Evolutionary conservation across 176 grass and related monocot genomes (phyloP), one percentile per base, ranked within the genome.

Genomic region (Zoysia japonica): DNA sequence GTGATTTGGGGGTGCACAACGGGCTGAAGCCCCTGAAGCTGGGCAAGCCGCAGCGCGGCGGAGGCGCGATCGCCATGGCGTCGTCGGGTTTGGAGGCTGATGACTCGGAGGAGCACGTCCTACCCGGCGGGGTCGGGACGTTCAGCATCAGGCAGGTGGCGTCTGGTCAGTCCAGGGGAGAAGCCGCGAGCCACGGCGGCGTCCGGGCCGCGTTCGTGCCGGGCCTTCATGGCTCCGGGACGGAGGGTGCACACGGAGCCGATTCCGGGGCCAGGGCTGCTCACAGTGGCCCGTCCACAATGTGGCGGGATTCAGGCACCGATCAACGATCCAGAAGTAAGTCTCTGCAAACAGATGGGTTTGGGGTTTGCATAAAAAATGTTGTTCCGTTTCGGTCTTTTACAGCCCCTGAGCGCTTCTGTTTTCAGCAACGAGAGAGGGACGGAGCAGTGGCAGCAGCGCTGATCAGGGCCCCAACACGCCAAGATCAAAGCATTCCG

Each of bases 401-500:
- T 74, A 57, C 62, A 49, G 71, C 17, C 10, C 2, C 52, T 79
- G 55, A 65, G 9, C 72, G 15, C 28, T 44, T 46, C 17, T 1
- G 36, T 65, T 54, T 61, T 61, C 88, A 84, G 86, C 65, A 3
- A 51, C 86, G 65, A 85, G 88, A 78, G 95, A 94, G 74, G 95
- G 87, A 42, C 90, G 89, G 41, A 91, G 92, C 76, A 92, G 87
- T 57, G 83, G 77, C 67, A 90, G 89, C 40, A 93, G 92, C 6
- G 85, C 20, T 5, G 95, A 98, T 79, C 92, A 98, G 53, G 84
- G 84, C 36, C 88, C 92, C 57, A 83, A n/a, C 82, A 99, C 88
- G 1, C 92, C 92, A 4, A 93, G 88, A 84, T 95, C 96, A 17
- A 99, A 99, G 78, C 96, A 99, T 63, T 99, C 96, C 3, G 96